phyloP scores from a whole-genome alignment of 331 rosid species.

The Rosa hybrid region DNA sequence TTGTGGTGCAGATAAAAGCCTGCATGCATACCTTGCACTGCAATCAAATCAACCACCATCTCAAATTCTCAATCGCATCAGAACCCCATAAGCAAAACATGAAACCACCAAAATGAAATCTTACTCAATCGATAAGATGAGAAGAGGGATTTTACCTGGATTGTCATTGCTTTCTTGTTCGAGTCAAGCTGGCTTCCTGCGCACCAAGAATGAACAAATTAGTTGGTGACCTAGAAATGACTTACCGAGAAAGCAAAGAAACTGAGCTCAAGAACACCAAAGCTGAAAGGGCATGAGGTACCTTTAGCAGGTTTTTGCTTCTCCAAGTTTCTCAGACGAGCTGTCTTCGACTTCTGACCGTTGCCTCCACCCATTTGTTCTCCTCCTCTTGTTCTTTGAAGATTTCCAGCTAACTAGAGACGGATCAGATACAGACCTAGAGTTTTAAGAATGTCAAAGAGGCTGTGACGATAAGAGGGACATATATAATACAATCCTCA shows the following conservation, averaged over 20 bases:
- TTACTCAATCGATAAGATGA: background rate
- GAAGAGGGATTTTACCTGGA: constrained; percentile 37
- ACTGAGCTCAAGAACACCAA: background rate
- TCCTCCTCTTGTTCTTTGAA: background rate
- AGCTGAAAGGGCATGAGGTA: background rate
- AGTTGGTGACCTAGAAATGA: background rate
- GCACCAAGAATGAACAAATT: background rate
- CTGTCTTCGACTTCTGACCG: constrained; percentile 58
- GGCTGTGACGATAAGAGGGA: background rate
- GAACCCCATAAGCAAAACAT: background rate
- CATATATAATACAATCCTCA: background rate
- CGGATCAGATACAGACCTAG: background rate
- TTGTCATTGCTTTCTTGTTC: constrained; percentile 61
- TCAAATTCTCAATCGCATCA: background rate
- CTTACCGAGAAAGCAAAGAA: background rate
- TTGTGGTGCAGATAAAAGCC: constrained; percentile 86
- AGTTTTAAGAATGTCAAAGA: constrained; percentile 14
- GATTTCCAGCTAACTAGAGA: background rate
- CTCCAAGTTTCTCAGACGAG: constrained; percentile 57
- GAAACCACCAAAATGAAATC: background rate
- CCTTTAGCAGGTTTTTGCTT: constrained; percentile 48
- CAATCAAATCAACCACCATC: constrained; percentile 33
- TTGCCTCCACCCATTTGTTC: constrained; percentile 60
- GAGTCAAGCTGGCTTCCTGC: constrained; percentile 67
- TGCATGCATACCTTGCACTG: constrained; percentile 99